Evolutionary conservation across 2,329 filamentous ascomycete species (phyloP).

Genomic region (Malbranchea cinnamomea): DNA sequence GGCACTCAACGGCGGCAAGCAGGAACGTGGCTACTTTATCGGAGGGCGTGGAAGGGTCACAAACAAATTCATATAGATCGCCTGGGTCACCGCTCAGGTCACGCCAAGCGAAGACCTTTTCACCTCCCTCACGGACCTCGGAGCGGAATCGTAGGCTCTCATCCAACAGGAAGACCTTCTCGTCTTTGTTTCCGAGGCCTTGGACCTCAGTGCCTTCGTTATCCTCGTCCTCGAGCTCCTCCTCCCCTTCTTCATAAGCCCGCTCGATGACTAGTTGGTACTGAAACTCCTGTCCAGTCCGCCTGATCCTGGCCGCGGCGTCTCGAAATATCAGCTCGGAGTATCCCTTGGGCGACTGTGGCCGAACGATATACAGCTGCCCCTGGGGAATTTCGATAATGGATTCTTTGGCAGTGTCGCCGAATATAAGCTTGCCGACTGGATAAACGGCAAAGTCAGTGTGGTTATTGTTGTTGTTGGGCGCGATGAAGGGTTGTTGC

Average conservation of each 20-base stretch:
- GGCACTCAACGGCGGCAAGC: conserved; percentile 72
- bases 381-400: conserved; percentile 90
- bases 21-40: conserved; percentile 68
- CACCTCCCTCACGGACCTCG: conserved; percentile 62
- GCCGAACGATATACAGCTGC: conserved; percentile 92
- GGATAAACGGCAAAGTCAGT: conserved; percentile 9
- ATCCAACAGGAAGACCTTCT: conserved; percentile 94
- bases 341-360: conserved; percentile 89
- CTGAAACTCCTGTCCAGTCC: conserved; percentile 87
- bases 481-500: neutral
- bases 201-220: conserved; percentile 66
- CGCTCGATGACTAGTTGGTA: conserved; percentile 95
- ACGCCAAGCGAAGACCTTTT: conserved; percentile 84
- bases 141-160: conserved; percentile 76
- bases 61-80: conserved; percentile 97
- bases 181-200: conserved; percentile 71
- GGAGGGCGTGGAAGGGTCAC: conserved; percentile 56
- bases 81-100: conserved; percentile 86
- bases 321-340: conserved; percentile 99
- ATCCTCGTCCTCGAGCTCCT: conserved; percentile 81
- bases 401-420: conserved; percentile 75
- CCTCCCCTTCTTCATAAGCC: conserved; percentile 94
- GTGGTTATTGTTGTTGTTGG: too few species aligned
- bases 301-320: conserved; percentile 77
- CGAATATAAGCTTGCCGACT: conserved; percentile 90